Conservation (phyloP, 1,284 basidiomycete species). For the Apiotrichum laibachii region DNA sequence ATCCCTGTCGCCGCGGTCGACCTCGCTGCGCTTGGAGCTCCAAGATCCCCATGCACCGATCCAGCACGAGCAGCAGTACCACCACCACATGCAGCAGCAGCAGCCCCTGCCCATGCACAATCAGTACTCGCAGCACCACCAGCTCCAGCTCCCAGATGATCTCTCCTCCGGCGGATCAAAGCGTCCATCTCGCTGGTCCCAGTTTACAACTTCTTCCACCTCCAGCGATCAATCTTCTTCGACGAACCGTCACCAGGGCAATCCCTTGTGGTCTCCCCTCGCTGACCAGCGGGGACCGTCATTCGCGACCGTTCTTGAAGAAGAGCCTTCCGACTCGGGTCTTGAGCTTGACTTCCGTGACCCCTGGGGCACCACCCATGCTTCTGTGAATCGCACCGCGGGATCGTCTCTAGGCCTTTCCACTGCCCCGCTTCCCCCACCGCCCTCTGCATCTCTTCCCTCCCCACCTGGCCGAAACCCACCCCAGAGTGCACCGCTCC, state of each 20-base stretch:
- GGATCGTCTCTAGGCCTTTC: conserved; percentile 1
- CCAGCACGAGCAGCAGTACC: background rate
- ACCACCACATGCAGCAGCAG: background rate
- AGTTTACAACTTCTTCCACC: background rate
- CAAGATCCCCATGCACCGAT: background rate
- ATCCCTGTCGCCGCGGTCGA: conserved; percentile 4
- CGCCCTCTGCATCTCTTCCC: background rate
- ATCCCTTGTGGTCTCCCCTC: background rate
- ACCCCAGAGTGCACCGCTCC: too few relatives aligned
- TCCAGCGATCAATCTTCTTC: background rate
- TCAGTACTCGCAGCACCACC: background rate
- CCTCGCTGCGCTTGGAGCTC: background rate
- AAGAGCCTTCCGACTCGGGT: conserved; percentile 7
- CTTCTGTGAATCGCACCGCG: too few relatives aligned
- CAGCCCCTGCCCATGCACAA: background rate
- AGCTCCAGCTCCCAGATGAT: background rate
- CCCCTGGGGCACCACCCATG: background rate
- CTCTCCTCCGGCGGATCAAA: background rate
- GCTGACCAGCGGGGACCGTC: conserved; percentile 6
- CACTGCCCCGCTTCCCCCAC: background rate
- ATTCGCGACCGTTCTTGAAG: conserved; percentile 18
- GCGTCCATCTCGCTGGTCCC: conserved; percentile 1
- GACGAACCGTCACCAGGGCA: background rate
- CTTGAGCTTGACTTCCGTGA: conserved; percentile 1
- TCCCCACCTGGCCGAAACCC: background rate